Evolutionary conservation across 2,329 filamentous ascomycete species (phyloP).

Genomic region (Botrytis paeoniae): DNA sequence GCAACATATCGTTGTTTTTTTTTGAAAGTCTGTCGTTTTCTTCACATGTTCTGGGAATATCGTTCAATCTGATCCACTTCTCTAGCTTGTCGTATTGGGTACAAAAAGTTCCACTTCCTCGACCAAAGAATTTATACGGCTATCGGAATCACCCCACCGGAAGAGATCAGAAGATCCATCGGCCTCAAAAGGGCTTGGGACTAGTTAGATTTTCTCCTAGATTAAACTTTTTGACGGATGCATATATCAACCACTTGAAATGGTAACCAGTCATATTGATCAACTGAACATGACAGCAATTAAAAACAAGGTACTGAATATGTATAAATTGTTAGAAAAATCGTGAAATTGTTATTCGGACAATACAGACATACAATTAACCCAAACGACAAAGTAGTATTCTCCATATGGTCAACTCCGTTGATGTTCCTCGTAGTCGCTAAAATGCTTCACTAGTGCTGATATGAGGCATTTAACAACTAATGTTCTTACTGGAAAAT

Average conservation of each 20-base stretch:
- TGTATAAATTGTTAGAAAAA: background rate
- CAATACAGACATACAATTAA: too few relatives aligned
- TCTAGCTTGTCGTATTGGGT: background rate
- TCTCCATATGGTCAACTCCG: background rate
- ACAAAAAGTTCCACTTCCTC: background rate
- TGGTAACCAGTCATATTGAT: background rate
- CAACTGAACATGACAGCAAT: background rate
- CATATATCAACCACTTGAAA: background rate
- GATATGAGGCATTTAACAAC: background rate
- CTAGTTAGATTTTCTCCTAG: background rate
- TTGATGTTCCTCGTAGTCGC: background rate
- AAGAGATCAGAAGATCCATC: background rate
- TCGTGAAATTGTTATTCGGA: accelerated
- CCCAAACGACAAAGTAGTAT: background rate
- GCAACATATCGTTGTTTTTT: too few relatives aligned
- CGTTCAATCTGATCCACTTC: background rate
- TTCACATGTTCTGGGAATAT: too few relatives aligned
- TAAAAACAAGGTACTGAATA: background rate
- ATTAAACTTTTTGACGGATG: background rate
- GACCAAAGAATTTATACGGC: too few relatives aligned
- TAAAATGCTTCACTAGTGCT: background rate
- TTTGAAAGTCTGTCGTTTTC: too few relatives aligned
- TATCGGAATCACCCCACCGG: too few relatives aligned
- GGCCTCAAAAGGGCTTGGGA: background rate
- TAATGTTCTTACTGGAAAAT: background rate